Evolutionary conservation across 78 protist genomes (phyloP).

Genomic region (Thecamonas trahens): DNA sequence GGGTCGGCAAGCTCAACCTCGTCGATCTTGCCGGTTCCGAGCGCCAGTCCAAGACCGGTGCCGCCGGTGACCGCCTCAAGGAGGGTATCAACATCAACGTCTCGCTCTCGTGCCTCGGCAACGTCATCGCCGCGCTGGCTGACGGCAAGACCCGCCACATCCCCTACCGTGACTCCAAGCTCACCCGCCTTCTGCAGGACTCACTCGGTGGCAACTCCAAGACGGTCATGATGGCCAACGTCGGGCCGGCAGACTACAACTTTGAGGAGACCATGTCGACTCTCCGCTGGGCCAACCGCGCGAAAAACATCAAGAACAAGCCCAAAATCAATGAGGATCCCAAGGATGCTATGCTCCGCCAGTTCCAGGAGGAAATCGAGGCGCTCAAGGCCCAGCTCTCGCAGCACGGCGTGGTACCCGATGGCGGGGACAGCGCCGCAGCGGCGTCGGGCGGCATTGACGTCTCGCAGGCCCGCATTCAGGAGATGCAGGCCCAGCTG

Average conservation of each 20-base stretch:
- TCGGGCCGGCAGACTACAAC: conserved; percentile 70
- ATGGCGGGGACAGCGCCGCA: neutral
- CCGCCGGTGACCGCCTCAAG: conserved; percentile 35
- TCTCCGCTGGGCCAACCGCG: conserved; percentile 73
- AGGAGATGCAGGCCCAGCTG: neutral
- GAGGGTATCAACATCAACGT: conserved; percentile 58
- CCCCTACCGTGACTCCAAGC: conserved; percentile 18
- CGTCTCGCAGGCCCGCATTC: neutral
- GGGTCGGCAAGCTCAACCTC: conserved; percentile 22
- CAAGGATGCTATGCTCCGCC: conserved; percentile 72
- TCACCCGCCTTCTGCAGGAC: neutral
- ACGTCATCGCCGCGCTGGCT: conserved; percentile 52
- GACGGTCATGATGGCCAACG: conserved; percentile 50
- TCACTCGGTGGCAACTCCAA: conserved; percentile 18
- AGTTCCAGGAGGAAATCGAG: conserved; percentile 41
- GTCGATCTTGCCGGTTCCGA: conserved; percentile 71
- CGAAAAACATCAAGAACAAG: conserved; percentile 79
- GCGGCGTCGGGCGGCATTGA: neutral
- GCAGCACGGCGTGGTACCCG: neutral
- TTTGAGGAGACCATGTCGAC: conserved; percentile 63
- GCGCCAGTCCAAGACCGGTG: conserved; percentile 36
- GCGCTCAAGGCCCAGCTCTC: conserved; percentile 7
- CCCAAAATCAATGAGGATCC: conserved; percentile 84
- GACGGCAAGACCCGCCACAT: conserved; percentile 34
- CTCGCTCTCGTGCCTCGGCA: conserved; percentile 57